Evolutionary conservation across 306 rosid species (phyloP), one percentile per base, ranked within the genome.

Genomic region (Crotalaria pallida): DNA sequence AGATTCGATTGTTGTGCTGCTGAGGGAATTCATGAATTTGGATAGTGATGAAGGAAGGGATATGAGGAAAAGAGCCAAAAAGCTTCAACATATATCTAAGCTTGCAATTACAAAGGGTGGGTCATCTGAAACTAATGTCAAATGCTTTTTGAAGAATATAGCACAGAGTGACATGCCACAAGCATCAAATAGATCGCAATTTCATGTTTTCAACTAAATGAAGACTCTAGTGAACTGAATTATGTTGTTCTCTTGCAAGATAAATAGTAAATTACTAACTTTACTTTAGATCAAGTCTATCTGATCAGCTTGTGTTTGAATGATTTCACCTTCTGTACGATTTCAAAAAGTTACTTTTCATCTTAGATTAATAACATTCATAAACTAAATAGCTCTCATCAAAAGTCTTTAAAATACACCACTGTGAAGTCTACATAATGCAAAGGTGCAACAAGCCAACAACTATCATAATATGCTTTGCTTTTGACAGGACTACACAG

Each of bases 1-100:
- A 29, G 80, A 77, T 10, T 79, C 74, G 24, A 77, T 83, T 71
- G 67, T 60, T 21, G 47, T 18, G 63, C 17, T 81, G 62, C 21
- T 88, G 41, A 75, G 69, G 51, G 81, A 53, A 5, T 79, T 85
- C 19, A 81, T 85, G 90, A 40, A 80, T 11, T 63, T 73, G 67
- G 83, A 67, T 56, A 59, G 57, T 75, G 77, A 58, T 0, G 75
- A 26, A 6, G 81, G 65, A 48, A 85, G 73, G 16, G 85, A 75
- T 4, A 49, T 77, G 23, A 85, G 88, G 62, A 74, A 44, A 15
- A 79, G 74, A 61, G 81, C 80, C 0, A 74, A 19, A 23, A 74
- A 83, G 31, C 45, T 88, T 57, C 75, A 55, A n/a, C 31, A 48
- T 49, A 5, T 71, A 27, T 80, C 66, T 70, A 73, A 60, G 1